Evolutionary conservation across 2,329 filamentous ascomycete genomes (phyloP).

Genomic region (Cyphellophora attinorum): DNA sequence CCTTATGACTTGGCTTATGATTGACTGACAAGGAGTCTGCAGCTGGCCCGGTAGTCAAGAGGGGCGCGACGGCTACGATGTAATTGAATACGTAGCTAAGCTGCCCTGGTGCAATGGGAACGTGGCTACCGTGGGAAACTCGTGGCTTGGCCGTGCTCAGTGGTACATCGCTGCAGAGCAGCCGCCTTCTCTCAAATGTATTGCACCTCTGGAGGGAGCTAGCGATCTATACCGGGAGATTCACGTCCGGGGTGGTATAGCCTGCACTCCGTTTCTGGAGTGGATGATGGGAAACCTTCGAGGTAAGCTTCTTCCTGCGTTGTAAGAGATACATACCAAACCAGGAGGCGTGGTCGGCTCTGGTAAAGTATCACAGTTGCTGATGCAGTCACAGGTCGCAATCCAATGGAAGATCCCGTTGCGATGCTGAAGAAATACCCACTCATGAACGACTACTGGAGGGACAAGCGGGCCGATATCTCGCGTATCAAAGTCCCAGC

Average conservation of each 20-base stretch:
- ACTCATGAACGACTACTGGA: constrained; percentile 21
- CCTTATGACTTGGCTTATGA: no score
- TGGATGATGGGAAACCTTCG: no score
- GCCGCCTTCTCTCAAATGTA: constrained; percentile 32
- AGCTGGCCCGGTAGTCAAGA: constrained; percentile 34
- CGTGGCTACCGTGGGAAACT: constrained; percentile 36
- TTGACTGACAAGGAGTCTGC: no score
- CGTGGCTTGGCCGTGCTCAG: constrained; percentile 32
- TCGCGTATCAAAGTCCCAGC: constrained; percentile 23
- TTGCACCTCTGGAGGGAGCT: constrained; percentile 39
- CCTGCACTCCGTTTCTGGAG: no score
- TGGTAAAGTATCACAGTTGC: no score
- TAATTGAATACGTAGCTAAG: constrained; percentile 32
- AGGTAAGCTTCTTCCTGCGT: no score
- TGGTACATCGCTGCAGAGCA: constrained; percentile 33
- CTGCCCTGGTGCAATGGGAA: constrained; percentile 36
- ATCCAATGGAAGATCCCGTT: constrained; percentile 34
- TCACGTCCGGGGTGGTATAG: no score
- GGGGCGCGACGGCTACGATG: constrained; percentile 37
- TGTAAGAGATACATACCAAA: no score
- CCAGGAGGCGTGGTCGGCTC: no score
- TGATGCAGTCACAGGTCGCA: no score
- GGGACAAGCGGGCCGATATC: constrained; percentile 15
- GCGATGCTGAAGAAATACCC: constrained; percentile 32
- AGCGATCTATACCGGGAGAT: constrained; percentile 39